phyloP scores from a whole-genome alignment of 208 protist species.

The Angomonas deanei region DNA sequence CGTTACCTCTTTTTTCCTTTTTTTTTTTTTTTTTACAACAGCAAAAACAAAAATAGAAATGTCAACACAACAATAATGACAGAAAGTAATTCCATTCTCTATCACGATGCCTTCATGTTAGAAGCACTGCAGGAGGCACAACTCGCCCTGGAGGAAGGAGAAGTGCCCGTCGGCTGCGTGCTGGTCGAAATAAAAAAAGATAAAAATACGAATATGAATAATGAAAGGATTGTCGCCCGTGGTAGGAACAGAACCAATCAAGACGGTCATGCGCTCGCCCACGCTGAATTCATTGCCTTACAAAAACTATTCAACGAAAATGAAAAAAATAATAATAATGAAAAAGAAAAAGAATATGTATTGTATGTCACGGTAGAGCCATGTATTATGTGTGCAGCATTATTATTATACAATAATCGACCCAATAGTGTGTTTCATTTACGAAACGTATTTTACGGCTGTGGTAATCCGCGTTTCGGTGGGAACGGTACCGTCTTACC shows the following conservation, averaged over 20 bases:
- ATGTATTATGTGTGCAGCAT: constrained; percentile 94
- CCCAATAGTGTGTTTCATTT: constrained; percentile 21
- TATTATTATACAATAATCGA: constrained; percentile 58
- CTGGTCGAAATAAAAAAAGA: constrained; percentile 44
- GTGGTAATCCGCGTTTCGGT: constrained; percentile 92
- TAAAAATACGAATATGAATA: not conserved
- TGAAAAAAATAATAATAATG: constrained; percentile 1
- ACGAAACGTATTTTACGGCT: constrained; percentile 86
- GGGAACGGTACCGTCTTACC: constrained; percentile 89
- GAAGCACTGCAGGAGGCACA: constrained; percentile 52
- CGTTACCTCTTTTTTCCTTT: constrained; percentile 7
- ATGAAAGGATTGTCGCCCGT: constrained; percentile 8
- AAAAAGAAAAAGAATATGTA: constrained; percentile 3
- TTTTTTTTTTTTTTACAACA: not conserved
- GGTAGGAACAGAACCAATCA: constrained; percentile 91
- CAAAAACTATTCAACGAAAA: constrained; percentile 12
- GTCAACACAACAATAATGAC: not conserved
- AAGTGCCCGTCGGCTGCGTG: constrained; percentile 96
- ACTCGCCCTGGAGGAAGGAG: constrained; percentile 55
- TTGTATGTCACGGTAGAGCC: constrained; percentile 95
- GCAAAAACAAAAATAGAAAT: not conserved
- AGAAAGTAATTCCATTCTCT: constrained; percentile 6
- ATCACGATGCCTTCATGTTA: constrained; percentile 66
- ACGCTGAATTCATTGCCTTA: constrained; percentile 88
- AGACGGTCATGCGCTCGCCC: constrained; percentile 75